A percentile compares a stretch with the other conserved stretches of the same genome.
Conservation (phyloP, 2,329 filamentous ascomycete genomes). For the Clonostachys chloroleuca region DNA sequence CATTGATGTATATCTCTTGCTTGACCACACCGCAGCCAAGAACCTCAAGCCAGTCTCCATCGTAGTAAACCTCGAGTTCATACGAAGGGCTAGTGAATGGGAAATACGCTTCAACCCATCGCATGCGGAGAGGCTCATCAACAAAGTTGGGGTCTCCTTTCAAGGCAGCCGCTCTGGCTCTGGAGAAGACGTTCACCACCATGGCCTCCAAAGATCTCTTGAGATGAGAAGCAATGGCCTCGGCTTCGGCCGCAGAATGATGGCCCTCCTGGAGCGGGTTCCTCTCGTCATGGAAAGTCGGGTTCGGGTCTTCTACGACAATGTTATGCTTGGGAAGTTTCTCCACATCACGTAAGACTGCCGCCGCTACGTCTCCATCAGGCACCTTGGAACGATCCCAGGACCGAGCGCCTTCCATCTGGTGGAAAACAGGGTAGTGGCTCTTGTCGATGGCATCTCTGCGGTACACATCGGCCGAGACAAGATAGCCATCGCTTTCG, state of each 20-base stretch:
- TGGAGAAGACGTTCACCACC: conserved; percentile 83
- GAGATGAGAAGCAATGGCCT: conserved; percentile 78
- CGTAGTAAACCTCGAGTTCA: conserved; percentile 95
- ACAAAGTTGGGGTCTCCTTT: conserved; percentile 41
- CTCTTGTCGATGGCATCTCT: conserved; percentile 91
- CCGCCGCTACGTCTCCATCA: conserved; percentile 53
- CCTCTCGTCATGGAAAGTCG: conserved; percentile 67
- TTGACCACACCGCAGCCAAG: conserved; percentile 88
- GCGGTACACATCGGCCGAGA: conserved; percentile 92
- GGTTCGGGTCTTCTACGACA: conserved; percentile 78
- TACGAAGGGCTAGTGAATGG: conserved; percentile 94
- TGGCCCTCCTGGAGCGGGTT: conserved; percentile 77
- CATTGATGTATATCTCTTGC: conserved; percentile 75
- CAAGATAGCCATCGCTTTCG: conserved; percentile 74
- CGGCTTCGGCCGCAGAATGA: conserved; percentile 72
- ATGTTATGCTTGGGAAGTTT: conserved; percentile 70
- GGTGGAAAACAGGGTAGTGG: conserved; percentile 96
- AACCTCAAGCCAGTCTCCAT: conserved; percentile 92
- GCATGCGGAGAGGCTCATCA: conserved; percentile 73
- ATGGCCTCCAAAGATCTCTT: conserved; percentile 87
- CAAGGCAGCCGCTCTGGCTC: conserved; percentile 64
- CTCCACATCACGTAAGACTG: conserved; percentile 67
- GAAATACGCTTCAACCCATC: conserved; percentile 97
- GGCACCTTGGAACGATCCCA: conserved; percentile 70
- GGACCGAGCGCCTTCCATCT: conserved; percentile 92